phyloP scores from a whole-genome alignment of 2,329 filamentous ascomycete species.

The Elsinoe australis region DNA sequence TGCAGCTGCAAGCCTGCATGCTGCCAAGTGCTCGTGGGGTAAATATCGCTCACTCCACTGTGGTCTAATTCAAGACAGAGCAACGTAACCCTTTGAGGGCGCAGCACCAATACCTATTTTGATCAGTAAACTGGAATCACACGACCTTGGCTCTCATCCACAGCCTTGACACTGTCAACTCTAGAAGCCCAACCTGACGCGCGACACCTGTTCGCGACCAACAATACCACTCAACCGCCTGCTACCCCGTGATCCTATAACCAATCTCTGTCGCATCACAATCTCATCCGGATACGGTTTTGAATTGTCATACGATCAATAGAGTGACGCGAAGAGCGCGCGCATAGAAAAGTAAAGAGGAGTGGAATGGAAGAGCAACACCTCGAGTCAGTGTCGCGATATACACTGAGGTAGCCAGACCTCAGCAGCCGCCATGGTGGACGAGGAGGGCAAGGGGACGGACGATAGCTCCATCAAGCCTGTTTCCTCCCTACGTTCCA shows the following conservation, averaged over 20 bases:
- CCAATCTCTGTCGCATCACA: not conserved
- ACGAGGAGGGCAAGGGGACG: constrained; percentile 48
- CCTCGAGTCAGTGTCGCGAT: constrained; percentile 3
- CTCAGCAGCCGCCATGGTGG: constrained; percentile 19
- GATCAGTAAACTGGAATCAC: not conserved
- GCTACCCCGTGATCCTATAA: not conserved
- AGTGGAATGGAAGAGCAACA: constrained; percentile 5
- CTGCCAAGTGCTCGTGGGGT: constrained; percentile 12
- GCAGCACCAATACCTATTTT: not conserved
- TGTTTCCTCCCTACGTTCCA: constrained; percentile 70
- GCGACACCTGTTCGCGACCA: not conserved
- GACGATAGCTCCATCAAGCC: constrained; percentile 75
- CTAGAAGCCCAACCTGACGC: constrained; percentile 1
- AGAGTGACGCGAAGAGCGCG: not conserved
- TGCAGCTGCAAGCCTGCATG: constrained; percentile 4
- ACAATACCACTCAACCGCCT: not conserved
- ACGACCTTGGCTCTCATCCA: not conserved
- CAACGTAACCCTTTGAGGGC: not conserved
- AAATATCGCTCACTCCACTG: not conserved
- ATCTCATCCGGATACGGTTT: no score
- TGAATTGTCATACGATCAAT: no score
- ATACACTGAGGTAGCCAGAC: constrained; percentile 7
- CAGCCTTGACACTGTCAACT: constrained; percentile 1
- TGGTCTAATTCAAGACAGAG: no score
- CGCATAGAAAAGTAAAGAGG: not conserved